These are phyloP conservation scores for Populus deltoides DNA, from an alignment of 345 rosid genomes.

Conservation along the genomic window DNA sequence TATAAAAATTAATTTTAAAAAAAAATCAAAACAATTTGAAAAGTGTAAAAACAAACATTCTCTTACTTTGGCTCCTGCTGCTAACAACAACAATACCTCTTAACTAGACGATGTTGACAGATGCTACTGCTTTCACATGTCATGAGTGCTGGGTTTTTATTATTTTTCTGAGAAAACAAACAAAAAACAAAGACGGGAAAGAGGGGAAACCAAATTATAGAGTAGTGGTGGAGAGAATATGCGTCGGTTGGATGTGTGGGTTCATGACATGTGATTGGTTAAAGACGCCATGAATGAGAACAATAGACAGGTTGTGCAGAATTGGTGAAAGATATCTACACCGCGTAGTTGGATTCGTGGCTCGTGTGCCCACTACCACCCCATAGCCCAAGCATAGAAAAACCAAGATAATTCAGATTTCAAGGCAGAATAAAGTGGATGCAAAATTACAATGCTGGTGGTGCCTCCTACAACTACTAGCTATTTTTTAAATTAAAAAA, in stretches of 20 bases:
- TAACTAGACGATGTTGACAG: no score
- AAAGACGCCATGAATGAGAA: conserved; percentile 6
- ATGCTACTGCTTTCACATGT: no score
- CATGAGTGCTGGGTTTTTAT: no score
- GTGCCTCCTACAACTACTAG: background rate
- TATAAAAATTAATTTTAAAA: fast-evolving
- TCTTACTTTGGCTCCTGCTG: no score
- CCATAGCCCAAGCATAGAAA: background rate
- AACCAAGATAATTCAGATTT: background rate
- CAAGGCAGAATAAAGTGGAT: background rate
- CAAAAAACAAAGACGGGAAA: no score
- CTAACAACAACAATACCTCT: no score
- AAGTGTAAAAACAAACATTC: no score
- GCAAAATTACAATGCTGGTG: background rate
- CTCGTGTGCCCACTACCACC: background rate
- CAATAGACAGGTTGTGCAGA: conserved; percentile 6
- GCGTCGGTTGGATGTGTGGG: conserved; percentile 10
- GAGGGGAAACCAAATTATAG: background rate
- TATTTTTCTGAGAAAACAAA: no score
- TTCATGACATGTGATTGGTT: conserved; percentile 26
- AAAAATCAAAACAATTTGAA: no score
- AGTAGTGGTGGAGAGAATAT: conserved; percentile 9
- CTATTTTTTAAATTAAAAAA: no score
- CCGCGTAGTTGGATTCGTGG: conserved; percentile 20
- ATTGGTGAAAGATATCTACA: conserved; percentile 5